phyloP scores from a whole-genome alignment of 164 flowering plant species.

The Paratinospora sagittata region DNA sequence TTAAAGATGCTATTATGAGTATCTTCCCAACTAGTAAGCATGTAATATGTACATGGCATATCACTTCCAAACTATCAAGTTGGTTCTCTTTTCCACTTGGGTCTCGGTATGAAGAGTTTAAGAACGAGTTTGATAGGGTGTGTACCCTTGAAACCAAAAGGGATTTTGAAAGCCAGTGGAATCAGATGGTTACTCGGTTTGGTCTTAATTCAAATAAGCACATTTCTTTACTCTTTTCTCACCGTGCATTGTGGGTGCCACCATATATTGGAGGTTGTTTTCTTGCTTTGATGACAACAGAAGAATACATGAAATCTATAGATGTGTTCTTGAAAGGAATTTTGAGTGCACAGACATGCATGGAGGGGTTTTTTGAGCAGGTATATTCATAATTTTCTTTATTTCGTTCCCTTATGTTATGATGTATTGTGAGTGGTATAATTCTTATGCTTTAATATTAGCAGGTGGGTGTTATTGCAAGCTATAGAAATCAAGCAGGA shows the following conservation, averaged over 20 bases:
- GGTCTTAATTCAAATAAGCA: conserved; percentile 60
- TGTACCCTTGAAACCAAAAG: conserved; percentile 40
- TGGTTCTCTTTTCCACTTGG: conserved; percentile 60
- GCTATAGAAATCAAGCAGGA: conserved; percentile 25
- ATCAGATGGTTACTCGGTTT: conserved; percentile 45
- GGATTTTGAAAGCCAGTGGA: conserved; percentile 62
- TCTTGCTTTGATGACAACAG: conserved; percentile 39
- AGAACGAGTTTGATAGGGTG: conserved; percentile 44
- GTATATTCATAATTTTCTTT: conserved; percentile 20
- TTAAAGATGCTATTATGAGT: conserved; percentile 39
- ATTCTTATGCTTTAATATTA: not conserved
- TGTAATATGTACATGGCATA: conserved; percentile 38
- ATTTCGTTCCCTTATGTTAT: not conserved
- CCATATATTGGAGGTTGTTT: conserved; percentile 41
- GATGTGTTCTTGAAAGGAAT: conserved; percentile 44
- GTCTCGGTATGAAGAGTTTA: conserved; percentile 42
- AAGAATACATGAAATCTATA: conserved; percentile 32
- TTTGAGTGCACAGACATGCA: conserved; percentile 39
- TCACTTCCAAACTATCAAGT: conserved; percentile 44
- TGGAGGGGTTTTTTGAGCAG: conserved; percentile 60
- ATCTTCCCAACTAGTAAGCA: conserved; percentile 57
- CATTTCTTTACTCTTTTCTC: conserved; percentile 40
- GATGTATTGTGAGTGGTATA: not conserved
- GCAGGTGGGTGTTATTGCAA: conserved; percentile 40
- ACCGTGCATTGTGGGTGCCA: conserved; percentile 45